Percentiles rank a stretch among this genome's conserved stretches.
These are phyloP conservation scores for Vitis hybrid DNA, from an alignment of 177 flowering plant species.

Conservation along the genomic window DNA sequence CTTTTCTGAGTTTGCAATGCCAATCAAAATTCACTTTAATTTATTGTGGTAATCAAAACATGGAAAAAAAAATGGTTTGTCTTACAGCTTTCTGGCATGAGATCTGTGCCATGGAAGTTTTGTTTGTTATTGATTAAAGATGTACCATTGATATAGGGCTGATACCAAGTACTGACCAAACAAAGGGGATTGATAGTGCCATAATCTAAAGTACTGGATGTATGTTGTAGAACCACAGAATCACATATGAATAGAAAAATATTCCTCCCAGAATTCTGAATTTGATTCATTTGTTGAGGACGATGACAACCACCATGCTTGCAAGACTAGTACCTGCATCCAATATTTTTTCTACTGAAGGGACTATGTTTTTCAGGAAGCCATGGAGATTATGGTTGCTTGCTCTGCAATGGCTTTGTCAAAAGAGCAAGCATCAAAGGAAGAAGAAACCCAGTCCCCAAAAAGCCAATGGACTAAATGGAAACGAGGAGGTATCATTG, in stretches of 20 bases:
- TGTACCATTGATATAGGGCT: not conserved
- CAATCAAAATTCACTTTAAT: not conserved
- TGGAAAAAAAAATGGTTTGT: not conserved
- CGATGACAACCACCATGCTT: no score
- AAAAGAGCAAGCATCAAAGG: constrained; percentile 51
- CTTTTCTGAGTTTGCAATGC: not conserved
- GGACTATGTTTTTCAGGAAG: constrained; percentile 58
- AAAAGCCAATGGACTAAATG: constrained; percentile 73
- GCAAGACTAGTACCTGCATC: no score
- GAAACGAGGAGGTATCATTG: constrained; percentile 99
- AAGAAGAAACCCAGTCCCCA: constrained; percentile 41
- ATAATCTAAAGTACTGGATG: not conserved
- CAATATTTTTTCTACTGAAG: not conserved
- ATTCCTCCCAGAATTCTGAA: no score
- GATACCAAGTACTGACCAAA: no score
- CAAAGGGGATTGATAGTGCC: not conserved
- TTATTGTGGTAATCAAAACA: not conserved
- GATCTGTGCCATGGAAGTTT: not conserved
- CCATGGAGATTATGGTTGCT: constrained; percentile 90
- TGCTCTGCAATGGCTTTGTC: constrained; percentile 81
- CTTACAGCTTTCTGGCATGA: not conserved
- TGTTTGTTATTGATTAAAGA: not conserved
- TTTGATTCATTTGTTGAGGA: not conserved
- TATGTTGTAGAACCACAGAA: no score
- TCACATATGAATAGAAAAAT: no score